A percentile compares a stretch with the other conserved stretches of the same genome.
Conservation (phyloP, 352 stramenopile genomes). For the Globisporangium radiosum region DNA sequence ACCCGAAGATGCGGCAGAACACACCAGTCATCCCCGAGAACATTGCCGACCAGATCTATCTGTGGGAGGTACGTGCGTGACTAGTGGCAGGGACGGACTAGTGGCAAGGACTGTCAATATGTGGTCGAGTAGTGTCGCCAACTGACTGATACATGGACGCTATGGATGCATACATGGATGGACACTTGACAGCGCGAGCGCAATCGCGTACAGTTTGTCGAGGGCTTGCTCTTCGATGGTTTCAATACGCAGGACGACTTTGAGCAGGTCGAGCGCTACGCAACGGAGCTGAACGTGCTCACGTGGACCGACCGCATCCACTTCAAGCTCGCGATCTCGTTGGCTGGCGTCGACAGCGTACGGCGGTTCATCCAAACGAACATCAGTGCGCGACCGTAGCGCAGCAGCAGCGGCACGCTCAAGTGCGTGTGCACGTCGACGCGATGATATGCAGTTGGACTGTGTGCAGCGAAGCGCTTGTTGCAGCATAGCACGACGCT, state of each 20-base stretch:
- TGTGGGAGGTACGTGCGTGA: constrained; percentile 67
- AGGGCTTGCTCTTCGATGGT: constrained; percentile 82
- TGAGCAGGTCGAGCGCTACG: constrained; percentile 67
- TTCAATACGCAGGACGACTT: constrained; percentile 84
- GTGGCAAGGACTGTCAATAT: too few relatives aligned
- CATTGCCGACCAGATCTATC: constrained; percentile 88
- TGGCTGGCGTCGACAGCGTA: constrained; percentile 54
- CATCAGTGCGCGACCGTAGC: constrained; percentile 9
- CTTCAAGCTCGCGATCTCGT: constrained; percentile 68
- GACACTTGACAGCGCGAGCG: constrained; percentile 44
- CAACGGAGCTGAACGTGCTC: constrained; percentile 59
- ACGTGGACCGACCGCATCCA: constrained; percentile 81
- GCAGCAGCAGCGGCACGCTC: too few relatives aligned
- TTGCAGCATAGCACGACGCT: too few relatives aligned
- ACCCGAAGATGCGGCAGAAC: constrained; percentile 76
- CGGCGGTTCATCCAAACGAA: constrained; percentile 69
- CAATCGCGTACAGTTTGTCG: constrained; percentile 80
- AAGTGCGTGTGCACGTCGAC: too few relatives aligned
- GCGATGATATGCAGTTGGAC: too few relatives aligned
- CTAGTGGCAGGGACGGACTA: too few relatives aligned
- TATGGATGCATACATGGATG: neutral
- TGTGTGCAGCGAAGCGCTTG: too few relatives aligned
- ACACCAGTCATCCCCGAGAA: constrained; percentile 80
- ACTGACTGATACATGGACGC: neutral
- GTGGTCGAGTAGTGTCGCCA: too few relatives aligned